Evolutionary conservation across 164 flowering plant genomes (phyloP).

Genomic region (Sextonia rubra): DNA sequence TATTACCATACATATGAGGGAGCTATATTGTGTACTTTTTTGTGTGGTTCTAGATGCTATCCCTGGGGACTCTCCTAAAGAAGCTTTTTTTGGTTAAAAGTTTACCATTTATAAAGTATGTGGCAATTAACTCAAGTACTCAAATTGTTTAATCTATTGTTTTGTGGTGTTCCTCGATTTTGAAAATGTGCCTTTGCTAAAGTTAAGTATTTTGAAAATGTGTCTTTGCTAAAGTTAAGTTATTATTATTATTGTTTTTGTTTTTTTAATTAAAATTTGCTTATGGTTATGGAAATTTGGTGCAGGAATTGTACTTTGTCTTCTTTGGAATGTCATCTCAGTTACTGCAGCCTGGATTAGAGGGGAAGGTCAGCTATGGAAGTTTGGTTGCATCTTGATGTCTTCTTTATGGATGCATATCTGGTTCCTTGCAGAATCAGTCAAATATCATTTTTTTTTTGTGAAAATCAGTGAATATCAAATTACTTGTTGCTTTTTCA

Average conservation of each 20-base stretch:
- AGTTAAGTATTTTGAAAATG: no score
- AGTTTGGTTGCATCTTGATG: not conserved
- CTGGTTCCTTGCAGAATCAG: not conserved
- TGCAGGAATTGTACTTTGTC: constrained; percentile 40
- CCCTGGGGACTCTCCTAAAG: not conserved
- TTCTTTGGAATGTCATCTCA: constrained; percentile 84
- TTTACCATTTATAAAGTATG: not conserved
- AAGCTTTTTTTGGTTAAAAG: not conserved
- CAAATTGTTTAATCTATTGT: no score
- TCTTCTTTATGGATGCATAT: not conserved
- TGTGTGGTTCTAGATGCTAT: not conserved
- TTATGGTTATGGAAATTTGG: not conserved
- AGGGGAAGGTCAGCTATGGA: constrained; percentile 60
- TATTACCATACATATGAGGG: no score
- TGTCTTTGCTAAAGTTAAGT: no score
- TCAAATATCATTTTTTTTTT: no score
- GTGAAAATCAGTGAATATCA: not conserved
- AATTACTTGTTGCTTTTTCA: not conserved
- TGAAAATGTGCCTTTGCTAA: no score
- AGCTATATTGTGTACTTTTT: no score
- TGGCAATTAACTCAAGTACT: no score
- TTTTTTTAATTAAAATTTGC: no score
- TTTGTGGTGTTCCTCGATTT: no score
- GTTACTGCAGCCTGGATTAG: constrained; percentile 89
- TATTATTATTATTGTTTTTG: no score